Base-by-base conservation (phyloP, 805 yeast genomes). In the Sugiyamaella qingdaonensis region DNA sequence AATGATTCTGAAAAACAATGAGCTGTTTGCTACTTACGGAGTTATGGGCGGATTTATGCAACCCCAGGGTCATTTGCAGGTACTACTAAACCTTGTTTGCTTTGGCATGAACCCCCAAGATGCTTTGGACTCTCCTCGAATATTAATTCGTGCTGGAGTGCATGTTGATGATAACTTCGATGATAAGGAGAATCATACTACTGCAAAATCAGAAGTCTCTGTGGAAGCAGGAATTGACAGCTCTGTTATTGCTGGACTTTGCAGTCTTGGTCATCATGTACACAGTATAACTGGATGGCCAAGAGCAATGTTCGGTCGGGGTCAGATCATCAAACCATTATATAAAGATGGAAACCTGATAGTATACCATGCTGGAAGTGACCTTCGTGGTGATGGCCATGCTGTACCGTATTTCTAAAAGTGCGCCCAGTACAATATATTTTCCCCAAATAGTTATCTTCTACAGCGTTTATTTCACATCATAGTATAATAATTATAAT, bases 1-100 rank as follows among this genome's bases (percentile, higher is more conserved):
- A 0, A 77, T 86, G 82, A 79, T 86, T 33, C 86, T 92, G 10
- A 65, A 70, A 2, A 54, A 58, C 1, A 52, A 42, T 31, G 55
- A 53, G 2, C 68, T 86, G 14, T 81, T 74, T 61, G 88, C 89
- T 0, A 70, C 83, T 16, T 84, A 76, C 59, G 92, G 91, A 48
- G 85, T 84, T 56, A 86, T 85, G 88, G 95, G 95, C 19, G 94
- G 91, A 1, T 86, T 81, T 70, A 85, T 84, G 72, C 95, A 87
- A 66, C 94, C 94, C 2, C 87, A 85, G 58, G 90, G 90, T 1
- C 94, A 86, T 61, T 81, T 86, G 7, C 91, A 85, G 64, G 90
- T 85, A 35, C 82, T 79, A 37, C 67, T 86, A 56, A 86, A 87
- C 64, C 65, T 86, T 74, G 61, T 77, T 1, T 62, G 81, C 5